Evolutionary conservation across 2,329 filamentous ascomycete genomes (phyloP), one percentile per base, ranked within the genome.

Genomic region (Exophiala phaeomuriformis): DNA sequence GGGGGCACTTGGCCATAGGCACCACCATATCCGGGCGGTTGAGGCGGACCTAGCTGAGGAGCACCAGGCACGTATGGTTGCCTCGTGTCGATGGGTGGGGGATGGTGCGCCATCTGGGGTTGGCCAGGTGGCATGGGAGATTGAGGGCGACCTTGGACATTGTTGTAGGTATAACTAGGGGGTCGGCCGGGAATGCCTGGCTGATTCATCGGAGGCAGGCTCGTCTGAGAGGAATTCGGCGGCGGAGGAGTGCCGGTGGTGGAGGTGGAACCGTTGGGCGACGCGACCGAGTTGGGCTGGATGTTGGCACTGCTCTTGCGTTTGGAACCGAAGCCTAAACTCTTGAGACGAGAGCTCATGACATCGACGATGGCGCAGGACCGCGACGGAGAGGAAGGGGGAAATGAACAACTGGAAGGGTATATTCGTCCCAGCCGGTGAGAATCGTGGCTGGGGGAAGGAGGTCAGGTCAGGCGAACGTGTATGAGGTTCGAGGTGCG

Each of bases 101-200:
- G 74, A 49, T 74, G 72, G 56, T 71, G 72, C 49, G 65, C 64
- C 51, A 72, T 64, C 53, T 70, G 71, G 49, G 72, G 71, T 48
- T 67, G 66, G 40, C 61, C 67, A 30, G 68, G 72, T 31, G 68
- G 74, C 68, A 80, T 74, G 47, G 78, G 78, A 63, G 76, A 78
- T 54, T 72, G 71, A 39, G 77, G 74, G 52, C 77, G 73, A 61
- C 72, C 75, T 59, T 68, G 74, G 63, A 70, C 71, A 66, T 75
- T 75, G 55, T 70, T 71, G 64, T 81, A 80, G 55, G 79, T 77
- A 68, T 85, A 85, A 65, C 79, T 83, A 41, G 82, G 82, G 62
- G 82, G 82, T 56, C 81, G 77, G 62, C 80, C 81, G 62, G 80
- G 72, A 40, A 74, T 73, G 59, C 77, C 75, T 66, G 70, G 65